These are phyloP conservation scores for Adansonia gregorii DNA, from an alignment of 441 rosid species.

Conservation along the genomic window DNA sequence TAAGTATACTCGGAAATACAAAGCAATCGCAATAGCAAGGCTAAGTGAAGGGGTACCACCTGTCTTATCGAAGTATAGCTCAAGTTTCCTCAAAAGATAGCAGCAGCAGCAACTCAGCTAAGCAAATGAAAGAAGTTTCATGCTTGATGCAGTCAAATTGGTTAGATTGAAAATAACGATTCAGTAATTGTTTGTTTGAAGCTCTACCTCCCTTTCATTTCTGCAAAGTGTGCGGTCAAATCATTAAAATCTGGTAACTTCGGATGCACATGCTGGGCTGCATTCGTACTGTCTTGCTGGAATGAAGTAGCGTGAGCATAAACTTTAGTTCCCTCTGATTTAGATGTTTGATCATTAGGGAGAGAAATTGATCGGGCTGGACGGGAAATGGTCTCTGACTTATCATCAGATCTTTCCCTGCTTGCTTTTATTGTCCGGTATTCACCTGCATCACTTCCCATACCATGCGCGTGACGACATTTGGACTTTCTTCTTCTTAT, in stretches of 20 bases:
- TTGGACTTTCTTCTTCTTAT: conserved; percentile 54
- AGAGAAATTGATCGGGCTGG: conserved; percentile 71
- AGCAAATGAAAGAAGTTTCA: conserved; percentile 21
- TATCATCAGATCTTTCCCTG: conserved; percentile 38
- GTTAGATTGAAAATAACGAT: background rate
- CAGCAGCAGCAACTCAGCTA: conserved; percentile 13
- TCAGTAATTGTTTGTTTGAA: background rate
- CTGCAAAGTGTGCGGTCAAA: conserved; percentile 87
- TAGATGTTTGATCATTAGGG: conserved; percentile 54
- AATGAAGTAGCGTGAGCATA: conserved; percentile 71
- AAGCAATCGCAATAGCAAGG: background rate
- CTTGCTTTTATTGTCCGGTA: conserved; percentile 24
- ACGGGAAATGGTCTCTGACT: conserved; percentile 38
- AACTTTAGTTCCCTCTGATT: conserved; percentile 51
- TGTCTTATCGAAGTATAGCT: conserved; percentile 3
- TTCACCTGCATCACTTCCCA: conserved; percentile 32
- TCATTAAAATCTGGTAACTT: conserved; percentile 90
- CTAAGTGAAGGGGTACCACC: background rate
- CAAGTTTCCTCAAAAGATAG: conserved; percentile 5
- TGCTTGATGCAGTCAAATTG: conserved; percentile 5
- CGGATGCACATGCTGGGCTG: conserved; percentile 86
- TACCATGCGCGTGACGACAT: conserved; percentile 46
- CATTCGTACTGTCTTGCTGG: conserved; percentile 62
- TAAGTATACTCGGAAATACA: conserved; percentile 13
- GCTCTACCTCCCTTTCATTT: conserved; percentile 66